These are phyloP conservation scores for Aethionema arabicum DNA, from an alignment of 345 rosid species.

Conservation along the genomic window DNA sequence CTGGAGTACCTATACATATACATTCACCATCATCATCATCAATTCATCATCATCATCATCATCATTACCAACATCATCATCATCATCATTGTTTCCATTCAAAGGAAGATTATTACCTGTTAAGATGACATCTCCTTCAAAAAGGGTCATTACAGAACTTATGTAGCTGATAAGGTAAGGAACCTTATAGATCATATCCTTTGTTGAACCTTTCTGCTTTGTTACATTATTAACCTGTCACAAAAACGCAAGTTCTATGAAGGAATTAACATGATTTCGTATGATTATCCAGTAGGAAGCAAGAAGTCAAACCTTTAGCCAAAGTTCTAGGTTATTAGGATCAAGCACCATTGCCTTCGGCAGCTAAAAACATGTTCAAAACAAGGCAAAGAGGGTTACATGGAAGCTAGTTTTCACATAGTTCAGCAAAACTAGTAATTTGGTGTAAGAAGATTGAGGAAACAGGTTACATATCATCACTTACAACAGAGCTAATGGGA, in stretches of 20 bases:
- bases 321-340: constrained; percentile 80
- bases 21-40: constrained; percentile 3
- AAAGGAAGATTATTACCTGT: constrained; percentile 49
- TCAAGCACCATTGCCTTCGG: constrained; percentile 63
- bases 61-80: not conserved
- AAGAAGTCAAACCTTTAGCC: constrained; percentile 63
- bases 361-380: constrained; percentile 41
- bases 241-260: not conserved
- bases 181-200: constrained; percentile 84
- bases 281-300: not conserved
- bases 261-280: constrained; percentile 18
- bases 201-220: constrained; percentile 74
- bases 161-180: constrained; percentile 88
- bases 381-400: not conserved
- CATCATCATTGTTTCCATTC: not conserved
- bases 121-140: constrained; percentile 82
- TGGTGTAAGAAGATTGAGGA: not conserved
- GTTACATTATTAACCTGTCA: constrained; percentile 75
- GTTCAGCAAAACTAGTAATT: not conserved
- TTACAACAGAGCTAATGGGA: constrained; percentile 84
- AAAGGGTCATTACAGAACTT: constrained; percentile 84
- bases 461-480: constrained; percentile 32
- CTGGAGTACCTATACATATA: constrained; percentile 67
- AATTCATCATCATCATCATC: constrained; percentile 5
- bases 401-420: constrained; percentile 4